Base-by-base conservation (phyloP, 2,329 filamentous ascomycete species). In the Chaetomiaceae sp. region DNA sequence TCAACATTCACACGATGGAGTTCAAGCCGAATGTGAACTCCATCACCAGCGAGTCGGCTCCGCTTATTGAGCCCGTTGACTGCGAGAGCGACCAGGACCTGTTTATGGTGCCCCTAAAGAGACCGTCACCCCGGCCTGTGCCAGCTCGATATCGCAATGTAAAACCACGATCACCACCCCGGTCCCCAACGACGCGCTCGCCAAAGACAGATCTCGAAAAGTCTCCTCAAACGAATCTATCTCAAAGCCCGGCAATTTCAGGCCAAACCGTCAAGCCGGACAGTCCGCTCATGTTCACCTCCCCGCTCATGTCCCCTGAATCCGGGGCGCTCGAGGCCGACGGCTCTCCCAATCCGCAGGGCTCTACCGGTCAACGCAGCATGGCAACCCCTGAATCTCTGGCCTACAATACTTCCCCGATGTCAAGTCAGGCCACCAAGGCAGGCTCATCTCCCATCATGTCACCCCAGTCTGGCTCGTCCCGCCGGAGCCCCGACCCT, bases 11-110 rank as follows among this genome's bases (percentile, higher is more conserved):
- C 38, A 13, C 12, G 13, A 55, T 58, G 51, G 56, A 51, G 27
- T 56, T 51, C 33, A 50, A 40, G 40, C 51, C 46, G 3, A 56
- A 51, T 35, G 48, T 52, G 16, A 23, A 14, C 8, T 58, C 44
- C 33, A 38, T 51, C 53, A 57, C 55, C 30, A 58, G 56, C 49
- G 56, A 58, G 41, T 50, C 56, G 35, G 54, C 56, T 6, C 56
- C 56, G 17, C 49, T 58, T 5, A 58, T 58, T 19, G 43, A 52
- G 46, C 48, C 56, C 7, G 38, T 58, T 41, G 56, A 56, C 17
- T 44, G 25, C 47, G 51, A 39, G 9, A 48, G 42, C 37, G 54
- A 58, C 35, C 42, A 30, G 16, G 56, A 53, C n/a, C 33, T 58
- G 7, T 58, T 58, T 20, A 51, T 54, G 51, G 54, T 58, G 8